Percentiles rank a stretch among this genome's conserved stretches.
These are phyloP conservation scores for Rhizophagus prolifer DNA, from an alignment of 192 early-diverging fungal species.

Conservation along the genomic window DNA sequence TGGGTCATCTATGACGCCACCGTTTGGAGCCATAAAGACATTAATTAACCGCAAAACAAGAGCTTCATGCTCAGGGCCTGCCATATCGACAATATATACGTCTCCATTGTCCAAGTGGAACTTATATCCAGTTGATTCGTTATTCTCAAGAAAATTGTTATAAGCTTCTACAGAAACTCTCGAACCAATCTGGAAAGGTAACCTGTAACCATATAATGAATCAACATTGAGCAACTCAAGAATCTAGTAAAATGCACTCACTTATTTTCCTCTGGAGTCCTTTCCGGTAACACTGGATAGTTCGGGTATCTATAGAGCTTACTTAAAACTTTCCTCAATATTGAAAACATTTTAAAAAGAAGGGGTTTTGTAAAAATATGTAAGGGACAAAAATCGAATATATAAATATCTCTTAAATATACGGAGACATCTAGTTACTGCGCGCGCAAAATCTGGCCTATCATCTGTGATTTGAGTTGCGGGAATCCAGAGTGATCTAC, in stretches of 20 bases:
- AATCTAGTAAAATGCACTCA: neutral
- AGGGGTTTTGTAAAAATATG: neutral
- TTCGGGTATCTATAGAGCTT: neutral
- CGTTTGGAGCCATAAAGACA: slow-evolving; percentile 20
- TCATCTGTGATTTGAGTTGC: too few relatives aligned
- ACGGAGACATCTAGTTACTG: too few relatives aligned
- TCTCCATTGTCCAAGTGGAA: slow-evolving; percentile 8
- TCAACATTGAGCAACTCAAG: slow-evolving; percentile 2
- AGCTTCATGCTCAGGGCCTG: neutral
- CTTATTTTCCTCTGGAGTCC: neutral
- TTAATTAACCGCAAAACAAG: neutral
- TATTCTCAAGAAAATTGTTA: slow-evolving; percentile 21
- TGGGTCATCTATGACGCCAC: slow-evolving; percentile 1
- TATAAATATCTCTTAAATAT: too few relatives aligned
- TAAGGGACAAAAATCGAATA: neutral
- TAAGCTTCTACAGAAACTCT: slow-evolving; percentile 18
- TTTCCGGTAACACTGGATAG: neutral
- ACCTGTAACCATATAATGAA: neutral
- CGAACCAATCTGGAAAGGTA: slow-evolving; percentile 11
- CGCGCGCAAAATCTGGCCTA: too few relatives aligned
- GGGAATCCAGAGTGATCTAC: too few relatives aligned
- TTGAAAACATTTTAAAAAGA: neutral
- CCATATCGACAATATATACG: slow-evolving; percentile 27
- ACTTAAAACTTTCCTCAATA: neutral
- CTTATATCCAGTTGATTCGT: slow-evolving; percentile 12